phyloP scores from a whole-genome alignment of 495 filamentous ascomycete genomes.

The Aspergillus hancockii region DNA sequence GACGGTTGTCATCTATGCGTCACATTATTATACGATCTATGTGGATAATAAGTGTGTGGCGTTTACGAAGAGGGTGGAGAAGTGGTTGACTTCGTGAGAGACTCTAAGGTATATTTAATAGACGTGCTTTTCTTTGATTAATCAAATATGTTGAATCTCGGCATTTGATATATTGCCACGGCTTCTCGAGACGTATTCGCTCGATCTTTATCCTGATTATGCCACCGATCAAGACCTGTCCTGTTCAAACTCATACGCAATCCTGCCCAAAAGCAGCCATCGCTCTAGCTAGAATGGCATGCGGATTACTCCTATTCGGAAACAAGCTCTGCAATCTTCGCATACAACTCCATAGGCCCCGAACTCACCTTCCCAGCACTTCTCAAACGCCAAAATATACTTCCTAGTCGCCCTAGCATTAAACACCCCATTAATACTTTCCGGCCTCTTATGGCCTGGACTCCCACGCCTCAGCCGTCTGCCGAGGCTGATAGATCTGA shows the following conservation, averaged over 20 bases:
- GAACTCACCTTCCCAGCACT: background rate
- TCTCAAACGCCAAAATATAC: conserved; percentile 22
- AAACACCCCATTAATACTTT: conserved; percentile 25
- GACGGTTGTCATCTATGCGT: conserved; percentile 39
- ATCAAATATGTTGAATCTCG: too few relatives aligned
- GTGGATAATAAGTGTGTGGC: conserved; percentile 39
- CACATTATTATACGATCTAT: conserved; percentile 47
- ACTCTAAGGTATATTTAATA: background rate
- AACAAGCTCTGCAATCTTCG: background rate
- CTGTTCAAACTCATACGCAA: background rate
- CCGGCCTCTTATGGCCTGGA: conserved; percentile 29
- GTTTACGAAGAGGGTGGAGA: conserved; percentile 22
- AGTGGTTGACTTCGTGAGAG: conserved; percentile 20
- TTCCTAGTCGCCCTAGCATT: conserved; percentile 25
- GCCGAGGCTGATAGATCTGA: conserved; percentile 8
- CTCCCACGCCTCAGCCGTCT: conserved; percentile 3
- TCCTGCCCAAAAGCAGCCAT: background rate
- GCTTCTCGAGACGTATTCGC: too few relatives aligned
- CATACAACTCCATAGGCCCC: background rate
- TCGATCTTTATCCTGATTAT: too few relatives aligned
- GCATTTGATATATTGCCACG: too few relatives aligned
- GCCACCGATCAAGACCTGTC: too few relatives aligned
- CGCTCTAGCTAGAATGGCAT: background rate
- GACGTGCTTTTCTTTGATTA: background rate
- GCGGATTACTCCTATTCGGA: background rate